Conservation (phyloP, 352 stramenopile species). For the Globisporangium cylindrosporum region DNA sequence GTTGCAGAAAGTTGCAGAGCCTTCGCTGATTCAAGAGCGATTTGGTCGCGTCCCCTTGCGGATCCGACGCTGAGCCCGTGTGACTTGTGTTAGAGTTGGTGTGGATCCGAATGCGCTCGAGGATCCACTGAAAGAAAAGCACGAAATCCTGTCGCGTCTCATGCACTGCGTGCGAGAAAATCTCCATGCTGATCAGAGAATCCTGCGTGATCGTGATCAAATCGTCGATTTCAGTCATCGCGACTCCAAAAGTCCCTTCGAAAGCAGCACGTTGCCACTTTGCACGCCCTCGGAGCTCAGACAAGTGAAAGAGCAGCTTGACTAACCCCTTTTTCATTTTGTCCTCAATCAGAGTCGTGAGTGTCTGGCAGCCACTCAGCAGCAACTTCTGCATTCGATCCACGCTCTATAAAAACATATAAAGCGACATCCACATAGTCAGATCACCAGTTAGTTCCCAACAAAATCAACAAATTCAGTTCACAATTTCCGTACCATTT, state of each 20-base stretch:
- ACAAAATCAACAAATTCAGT: neutral
- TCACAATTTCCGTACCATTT: conserved; percentile 43
- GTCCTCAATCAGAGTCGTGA: conserved; percentile 28
- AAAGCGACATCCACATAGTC: neutral
- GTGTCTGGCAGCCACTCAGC: conserved; percentile 36
- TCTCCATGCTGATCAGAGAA: conserved; percentile 44
- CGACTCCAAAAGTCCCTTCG: conserved; percentile 35
- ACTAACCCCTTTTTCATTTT: conserved; percentile 41
- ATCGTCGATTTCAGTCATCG: conserved; percentile 28
- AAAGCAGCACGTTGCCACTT: conserved; percentile 44
- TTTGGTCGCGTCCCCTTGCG: conserved; percentile 21
- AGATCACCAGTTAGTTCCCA: neutral
- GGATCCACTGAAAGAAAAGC: conserved; percentile 62
- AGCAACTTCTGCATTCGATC: conserved; percentile 59
- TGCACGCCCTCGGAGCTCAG: conserved; percentile 48
- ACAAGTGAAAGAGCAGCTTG: conserved; percentile 42
- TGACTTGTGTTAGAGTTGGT: conserved; percentile 30
- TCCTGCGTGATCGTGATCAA: conserved; percentile 31
- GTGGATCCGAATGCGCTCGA: conserved; percentile 60
- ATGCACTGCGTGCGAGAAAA: conserved; percentile 37
- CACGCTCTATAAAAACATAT: conserved; percentile 31
- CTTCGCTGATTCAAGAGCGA: conserved; percentile 60
- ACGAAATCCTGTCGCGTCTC: conserved; percentile 62
- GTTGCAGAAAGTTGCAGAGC: conserved; percentile 52
- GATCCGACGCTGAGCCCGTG: neutral